Evolutionary conservation across 169 alveolate species (phyloP).

Genomic region (Cryptosporidium meleagridis): DNA sequence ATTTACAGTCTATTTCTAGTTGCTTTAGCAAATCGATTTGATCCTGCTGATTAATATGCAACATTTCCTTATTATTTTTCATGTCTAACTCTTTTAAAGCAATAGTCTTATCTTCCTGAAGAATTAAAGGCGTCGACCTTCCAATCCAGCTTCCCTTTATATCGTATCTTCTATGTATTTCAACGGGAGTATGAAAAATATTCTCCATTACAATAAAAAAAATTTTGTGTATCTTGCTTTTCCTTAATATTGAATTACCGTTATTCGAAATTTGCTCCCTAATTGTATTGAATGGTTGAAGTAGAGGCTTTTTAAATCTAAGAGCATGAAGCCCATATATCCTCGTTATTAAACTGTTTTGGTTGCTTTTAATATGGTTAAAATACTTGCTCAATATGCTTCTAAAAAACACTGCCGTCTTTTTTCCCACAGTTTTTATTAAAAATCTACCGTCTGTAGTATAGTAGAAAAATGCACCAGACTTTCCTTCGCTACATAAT

Average conservation of each 20-base stretch:
- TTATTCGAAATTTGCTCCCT: slow-evolving; percentile 9
- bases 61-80: slow-evolving; percentile 80
- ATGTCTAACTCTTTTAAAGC: slow-evolving; percentile 92
- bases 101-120: slow-evolving; percentile 86
- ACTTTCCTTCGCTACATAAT: slow-evolving; percentile 93
- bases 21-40: slow-evolving; percentile 80
- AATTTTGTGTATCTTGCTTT: slow-evolving; percentile 81
- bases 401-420: slow-evolving; percentile 79
- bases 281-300: slow-evolving; percentile 10
- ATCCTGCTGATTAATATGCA: slow-evolving; percentile 81
- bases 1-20: slow-evolving; percentile 85
- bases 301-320: slow-evolving; percentile 81
- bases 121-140: slow-evolving; percentile 84
- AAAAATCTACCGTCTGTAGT: slow-evolving; percentile 91
- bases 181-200: slow-evolving; percentile 93
- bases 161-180: slow-evolving; percentile 90
- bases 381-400: slow-evolving; percentile 77
- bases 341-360: slow-evolving; percentile 84
- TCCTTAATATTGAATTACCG: slow-evolving; percentile 4
- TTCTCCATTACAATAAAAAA: slow-evolving; percentile 97
- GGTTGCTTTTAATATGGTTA: slow-evolving; percentile 80
- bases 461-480: slow-evolving; percentile 96
- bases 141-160: slow-evolving; percentile 93
- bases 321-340: slow-evolving; percentile 93
- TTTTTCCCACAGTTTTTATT: slow-evolving; percentile 76